Evolutionary conservation across 768 basidiomycete species (phyloP), one percentile per base, ranked within the genome.

Genomic region (Kwoniella botswanensis): DNA sequence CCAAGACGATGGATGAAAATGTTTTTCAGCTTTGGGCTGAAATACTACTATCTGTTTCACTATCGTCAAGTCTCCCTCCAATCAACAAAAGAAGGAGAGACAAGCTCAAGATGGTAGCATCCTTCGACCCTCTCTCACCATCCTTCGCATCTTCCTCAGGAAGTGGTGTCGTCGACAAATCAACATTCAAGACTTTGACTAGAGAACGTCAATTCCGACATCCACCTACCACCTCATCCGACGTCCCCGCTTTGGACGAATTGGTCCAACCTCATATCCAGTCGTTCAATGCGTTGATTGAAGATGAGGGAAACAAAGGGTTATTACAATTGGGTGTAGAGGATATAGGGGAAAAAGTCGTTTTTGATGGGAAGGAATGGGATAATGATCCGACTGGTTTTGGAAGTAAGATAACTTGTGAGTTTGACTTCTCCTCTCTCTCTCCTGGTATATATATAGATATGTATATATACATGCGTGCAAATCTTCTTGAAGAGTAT

Each of bases 251-350:
- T 64, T 87, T 98, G 71, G 93, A 97, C 76, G 93, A 96, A 84
- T 93, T 98, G 77, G 93, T 98, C 65, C 86, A 89, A 24, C 96
- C 97, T 6, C 95, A 98, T 82, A 89, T 98, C 72, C 92, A 98
- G 83, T 94, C 93, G 50, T 98, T 99, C 87, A 96, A 98, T 84
- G 90, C 93, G 17, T 88, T 99, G 29, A 95, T 98, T 82, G 95
- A 98, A 79, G 94, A 96, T 82, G 91, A 91, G n/a, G 65, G 90
- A 91, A 11, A 61, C 6, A 87, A 87, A 43, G 97, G 97, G 0
- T 83, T 98, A 11, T 82, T 99, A 9, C 89, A 88, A 60, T 84
- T 93, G 1, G 93, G 88, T 9, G 79, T 98, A 13, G 88, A 90
- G 74, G 93, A 98, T 73, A 91, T 98, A 50, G 91, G 91, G 0